These are phyloP conservation scores for Marasmius oreades DNA, from an alignment of 1,284 basidiomycete species.

Conservation along the genomic window DNA sequence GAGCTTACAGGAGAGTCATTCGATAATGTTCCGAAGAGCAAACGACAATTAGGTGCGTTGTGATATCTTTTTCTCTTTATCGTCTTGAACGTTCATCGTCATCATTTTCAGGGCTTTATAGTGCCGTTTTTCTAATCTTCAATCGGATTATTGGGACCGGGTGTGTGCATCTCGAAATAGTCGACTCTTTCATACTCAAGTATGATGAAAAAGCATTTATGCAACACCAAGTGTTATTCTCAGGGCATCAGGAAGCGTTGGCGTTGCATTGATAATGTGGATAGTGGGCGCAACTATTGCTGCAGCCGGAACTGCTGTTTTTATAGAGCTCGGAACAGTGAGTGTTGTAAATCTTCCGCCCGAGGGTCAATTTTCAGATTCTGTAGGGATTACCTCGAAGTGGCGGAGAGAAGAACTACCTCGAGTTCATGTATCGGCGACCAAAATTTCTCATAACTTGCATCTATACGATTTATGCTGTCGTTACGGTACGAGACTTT, in stretches of 20 bases:
- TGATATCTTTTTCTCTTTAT: not conserved
- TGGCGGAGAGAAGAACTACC: constrained; percentile 76
- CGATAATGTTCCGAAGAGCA: constrained; percentile 40
- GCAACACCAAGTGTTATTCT: constrained; percentile 71
- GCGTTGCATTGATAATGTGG: constrained; percentile 68
- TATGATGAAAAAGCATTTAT: constrained; percentile 51
- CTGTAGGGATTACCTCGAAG: constrained; percentile 59
- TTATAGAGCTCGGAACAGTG: constrained; percentile 71
- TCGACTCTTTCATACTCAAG: not conserved
- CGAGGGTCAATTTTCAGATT: not conserved
- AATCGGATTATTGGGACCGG: constrained; percentile 79
- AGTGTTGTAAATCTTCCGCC: constrained; percentile 20
- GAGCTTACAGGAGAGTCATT: constrained; percentile 29
- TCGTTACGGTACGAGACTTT: constrained; percentile 47
- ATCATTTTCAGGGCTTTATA: constrained; percentile 41
- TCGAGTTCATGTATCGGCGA: constrained; percentile 64
- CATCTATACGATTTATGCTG: constrained; percentile 54
- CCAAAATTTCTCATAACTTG: constrained; percentile 64
- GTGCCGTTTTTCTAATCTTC: constrained; percentile 68
- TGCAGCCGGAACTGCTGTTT: constrained; percentile 64
- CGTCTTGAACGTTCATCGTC: constrained; percentile 1
- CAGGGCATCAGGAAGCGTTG: constrained; percentile 59
- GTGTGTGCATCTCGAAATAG: constrained; percentile 29
- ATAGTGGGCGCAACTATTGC: constrained; percentile 62
- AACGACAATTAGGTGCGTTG: constrained; percentile 40